Percentiles rank a stretch among this genome's conserved stretches.
Conservation (phyloP, 2,329 filamentous ascomycete genomes). For the Sporothrix protearum region DNA sequence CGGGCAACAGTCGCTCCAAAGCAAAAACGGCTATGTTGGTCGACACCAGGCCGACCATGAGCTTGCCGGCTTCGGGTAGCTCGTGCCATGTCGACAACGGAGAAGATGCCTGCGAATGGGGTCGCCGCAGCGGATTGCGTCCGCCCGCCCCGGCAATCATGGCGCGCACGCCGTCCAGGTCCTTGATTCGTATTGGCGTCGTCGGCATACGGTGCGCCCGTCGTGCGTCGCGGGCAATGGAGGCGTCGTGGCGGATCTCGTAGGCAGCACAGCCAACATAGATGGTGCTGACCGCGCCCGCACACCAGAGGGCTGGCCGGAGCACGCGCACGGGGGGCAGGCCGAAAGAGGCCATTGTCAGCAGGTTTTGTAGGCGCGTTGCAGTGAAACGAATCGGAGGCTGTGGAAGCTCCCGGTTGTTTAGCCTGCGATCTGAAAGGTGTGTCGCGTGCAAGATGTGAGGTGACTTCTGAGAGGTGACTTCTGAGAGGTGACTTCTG, state of each 20-base stretch:
- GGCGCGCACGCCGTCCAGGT: conserved; percentile 7
- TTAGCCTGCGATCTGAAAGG: no score
- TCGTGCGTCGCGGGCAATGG: conserved; percentile 20
- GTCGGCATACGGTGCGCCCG: conserved; percentile 3
- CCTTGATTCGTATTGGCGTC: background rate
- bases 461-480: no score
- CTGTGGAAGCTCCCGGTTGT: no score
- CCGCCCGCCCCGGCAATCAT: background rate
- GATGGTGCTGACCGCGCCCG: conserved; percentile 25
- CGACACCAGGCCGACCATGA: conserved; percentile 26
- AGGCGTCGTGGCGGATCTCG: conserved; percentile 27
- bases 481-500: no score
- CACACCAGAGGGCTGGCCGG: conserved; percentile 29
- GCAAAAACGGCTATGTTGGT: conserved; percentile 27
- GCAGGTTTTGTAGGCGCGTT: no score
- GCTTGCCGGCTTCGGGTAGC: conserved; percentile 24
- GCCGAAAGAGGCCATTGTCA: conserved; percentile 15
- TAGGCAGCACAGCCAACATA: conserved; percentile 26
- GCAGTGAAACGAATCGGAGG: no score
- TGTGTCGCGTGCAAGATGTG: background rate
- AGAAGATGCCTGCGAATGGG: background rate
- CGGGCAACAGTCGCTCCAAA: conserved; percentile 26
- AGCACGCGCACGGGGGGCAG: conserved; percentile 28
- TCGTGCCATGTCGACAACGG: conserved; percentile 21
- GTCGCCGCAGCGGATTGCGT: background rate